Percentiles rank a stretch among this genome's conserved stretches.
Evolutionary conservation across 306 rosid genomes (phyloP).

Genomic region (Corylus heterophylla): DNA sequence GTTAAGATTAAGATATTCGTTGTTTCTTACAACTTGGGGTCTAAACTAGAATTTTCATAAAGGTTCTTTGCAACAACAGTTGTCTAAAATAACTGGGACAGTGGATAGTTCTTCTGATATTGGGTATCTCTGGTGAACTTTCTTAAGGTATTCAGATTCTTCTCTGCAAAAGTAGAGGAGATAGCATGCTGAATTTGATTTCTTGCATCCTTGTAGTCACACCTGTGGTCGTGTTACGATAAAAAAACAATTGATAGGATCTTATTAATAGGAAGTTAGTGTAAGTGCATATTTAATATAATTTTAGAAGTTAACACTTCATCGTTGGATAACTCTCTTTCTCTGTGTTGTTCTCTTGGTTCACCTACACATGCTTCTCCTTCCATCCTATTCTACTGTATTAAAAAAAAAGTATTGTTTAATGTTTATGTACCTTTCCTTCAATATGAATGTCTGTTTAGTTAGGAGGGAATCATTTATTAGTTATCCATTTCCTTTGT

Average conservation of each 20-base stretch:
- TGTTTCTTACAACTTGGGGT: too few relatives aligned
- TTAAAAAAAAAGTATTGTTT: background rate
- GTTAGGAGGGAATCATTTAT: background rate
- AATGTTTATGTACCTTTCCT: background rate
- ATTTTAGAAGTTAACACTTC: background rate
- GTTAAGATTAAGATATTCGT: too few relatives aligned
- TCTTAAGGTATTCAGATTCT: background rate
- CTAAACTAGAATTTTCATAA: background rate
- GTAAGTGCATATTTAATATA: constrained; percentile 40
- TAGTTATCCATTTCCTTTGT: background rate
- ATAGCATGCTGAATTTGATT: background rate
- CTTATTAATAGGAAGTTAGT: constrained; percentile 37
- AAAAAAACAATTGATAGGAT: too few relatives aligned
- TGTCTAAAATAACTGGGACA: background rate
- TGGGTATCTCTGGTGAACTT: background rate
- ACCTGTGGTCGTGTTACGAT: background rate
- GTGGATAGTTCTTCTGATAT: background rate
- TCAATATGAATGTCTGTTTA: background rate
- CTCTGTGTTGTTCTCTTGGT: background rate
- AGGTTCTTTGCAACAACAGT: background rate
- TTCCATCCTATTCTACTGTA: background rate
- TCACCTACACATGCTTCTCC: background rate
- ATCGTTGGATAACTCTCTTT: background rate
- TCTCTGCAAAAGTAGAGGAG: background rate
- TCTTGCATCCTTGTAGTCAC: background rate